Evolutionary conservation across 2,329 filamentous ascomycete species (phyloP), one percentile per base, ranked within the genome.

Genomic region (Diplocarpon mali): DNA sequence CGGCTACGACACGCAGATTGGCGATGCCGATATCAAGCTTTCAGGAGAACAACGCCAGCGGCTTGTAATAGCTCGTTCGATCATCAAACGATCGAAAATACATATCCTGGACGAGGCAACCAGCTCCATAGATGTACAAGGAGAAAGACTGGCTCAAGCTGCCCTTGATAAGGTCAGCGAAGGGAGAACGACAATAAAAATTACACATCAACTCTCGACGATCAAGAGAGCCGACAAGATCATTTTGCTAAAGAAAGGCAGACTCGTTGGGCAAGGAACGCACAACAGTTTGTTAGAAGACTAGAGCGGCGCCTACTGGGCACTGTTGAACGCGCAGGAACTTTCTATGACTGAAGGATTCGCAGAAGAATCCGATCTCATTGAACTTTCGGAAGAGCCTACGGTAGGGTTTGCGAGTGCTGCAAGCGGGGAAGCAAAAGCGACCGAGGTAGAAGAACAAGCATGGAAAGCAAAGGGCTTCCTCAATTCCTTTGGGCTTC

Each of bases 31-130:
- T 4, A 80, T 83, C 38, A 86, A 85, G 59, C 67, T 93, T 1
- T 87, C 82, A 10, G 83, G 85, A n/a, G 86, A 86, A 0, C 85
- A 93, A 60, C 73, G 83, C 8, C 85, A 92, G 60, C 73, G 86
- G 1, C 72, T 92, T 12, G 83, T 83, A 3, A 87, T 45, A 78
- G 81, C 1, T 1, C 71, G 85, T 20, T 80, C 78, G 34, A 85
- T 89, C 48, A 72, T 88, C 38, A 76, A 81, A 46, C 70, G 80
- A 48, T 83, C 85, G 0, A 67, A 68, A 2, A 79, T 85, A 39
- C 64, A 85, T 1, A 73, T 85, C 7, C 71, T 92, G 8, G 83
- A 90, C 56, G 83, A 90, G 62, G 84, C 85, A 5, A 59, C 57
- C 1, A 70, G 75, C 0, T 69, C 76, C 1, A 65, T 59, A 11